Conservation (phyloP, 768 basidiomycete genomes). For the Phallus indusiatus region DNA sequence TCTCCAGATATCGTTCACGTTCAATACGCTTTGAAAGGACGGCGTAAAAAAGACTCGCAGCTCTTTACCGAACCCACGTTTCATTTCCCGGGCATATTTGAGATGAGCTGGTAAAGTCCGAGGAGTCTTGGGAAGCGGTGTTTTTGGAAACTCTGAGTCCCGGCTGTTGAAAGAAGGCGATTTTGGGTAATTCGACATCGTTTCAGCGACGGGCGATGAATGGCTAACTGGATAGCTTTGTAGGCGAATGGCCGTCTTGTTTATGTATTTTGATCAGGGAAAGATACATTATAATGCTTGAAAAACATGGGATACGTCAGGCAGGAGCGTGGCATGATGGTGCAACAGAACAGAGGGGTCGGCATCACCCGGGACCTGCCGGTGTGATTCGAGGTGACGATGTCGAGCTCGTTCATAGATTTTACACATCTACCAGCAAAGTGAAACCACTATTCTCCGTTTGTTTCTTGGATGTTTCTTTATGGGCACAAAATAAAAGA, state of each 20-base stretch:
- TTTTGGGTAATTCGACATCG: not conserved
- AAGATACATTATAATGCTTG: not conserved
- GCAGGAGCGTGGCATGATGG: not conserved
- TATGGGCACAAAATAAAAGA: no score
- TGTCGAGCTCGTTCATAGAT: not conserved
- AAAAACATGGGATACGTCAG: not conserved
- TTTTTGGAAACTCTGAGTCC: not conserved
- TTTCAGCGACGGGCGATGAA: not conserved
- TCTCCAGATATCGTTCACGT: not conserved
- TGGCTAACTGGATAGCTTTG: no score
- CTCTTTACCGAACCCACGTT: constrained; percentile 2
- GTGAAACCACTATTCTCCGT: no score
- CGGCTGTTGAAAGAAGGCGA: not conserved
- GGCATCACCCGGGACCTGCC: not conserved
- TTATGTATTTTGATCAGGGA: not conserved
- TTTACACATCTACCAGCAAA: not conserved
- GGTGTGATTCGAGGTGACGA: not conserved
- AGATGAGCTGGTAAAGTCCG: not conserved
- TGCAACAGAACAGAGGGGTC: no score
- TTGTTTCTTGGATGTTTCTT: no score
- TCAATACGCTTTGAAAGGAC: not conserved
- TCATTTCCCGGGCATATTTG: not conserved
- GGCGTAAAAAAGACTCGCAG: not conserved
- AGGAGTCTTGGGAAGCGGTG: not conserved
- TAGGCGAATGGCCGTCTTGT: no score